Evolutionary conservation across 495 filamentous ascomycete genomes (phyloP), one percentile per base, ranked within the genome.

Genomic region (Penicillium dipodomyicola): DNA sequence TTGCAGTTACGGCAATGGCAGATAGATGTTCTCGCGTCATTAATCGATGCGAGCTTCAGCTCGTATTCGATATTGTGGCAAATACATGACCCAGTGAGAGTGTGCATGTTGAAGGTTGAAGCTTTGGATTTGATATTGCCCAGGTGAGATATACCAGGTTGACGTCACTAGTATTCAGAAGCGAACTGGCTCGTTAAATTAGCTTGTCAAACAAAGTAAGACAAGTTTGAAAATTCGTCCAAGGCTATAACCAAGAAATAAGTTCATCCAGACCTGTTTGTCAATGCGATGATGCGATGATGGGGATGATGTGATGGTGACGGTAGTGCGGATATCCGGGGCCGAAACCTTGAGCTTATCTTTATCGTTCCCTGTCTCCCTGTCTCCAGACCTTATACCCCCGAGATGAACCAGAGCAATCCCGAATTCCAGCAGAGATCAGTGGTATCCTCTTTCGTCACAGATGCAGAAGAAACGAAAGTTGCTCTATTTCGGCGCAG

Each of bases 1-100:
- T 82, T 82, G 73, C 85, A 87, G 66, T 82, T 87, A 22, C 64
- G 56, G 64, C 86, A 88, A 66, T 89, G 85, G 64, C 84, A 88
- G 30, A 89, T 68, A 0, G 81, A 84, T 0, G 84, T 87, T 42
- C 84, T 76, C 0, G 85, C 84, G 22, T 84, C 78, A n/a, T 82
- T 73, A 0, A 72, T 66, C 0, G 80, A 80, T 12, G 49, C 59
- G 4, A 83, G 68, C 2, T 69, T 58, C 37, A 84, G 61, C 17
- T 73, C 60, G 49, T 83, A 83, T 47, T 74, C 64, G 46, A 84
- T 68, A 14, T 67, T 67, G 44, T 68, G 67, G 52, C 82, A 84
- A 60, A 68, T 75, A 61, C 81, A 84, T 17, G 76, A 77, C 25
- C 82, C 80, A 1, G 72, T 73, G 53, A 71, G 72, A 2, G 49